Conservation (phyloP, 1,284 basidiomycete species). For the Vanrija pseudolonga region DNA sequence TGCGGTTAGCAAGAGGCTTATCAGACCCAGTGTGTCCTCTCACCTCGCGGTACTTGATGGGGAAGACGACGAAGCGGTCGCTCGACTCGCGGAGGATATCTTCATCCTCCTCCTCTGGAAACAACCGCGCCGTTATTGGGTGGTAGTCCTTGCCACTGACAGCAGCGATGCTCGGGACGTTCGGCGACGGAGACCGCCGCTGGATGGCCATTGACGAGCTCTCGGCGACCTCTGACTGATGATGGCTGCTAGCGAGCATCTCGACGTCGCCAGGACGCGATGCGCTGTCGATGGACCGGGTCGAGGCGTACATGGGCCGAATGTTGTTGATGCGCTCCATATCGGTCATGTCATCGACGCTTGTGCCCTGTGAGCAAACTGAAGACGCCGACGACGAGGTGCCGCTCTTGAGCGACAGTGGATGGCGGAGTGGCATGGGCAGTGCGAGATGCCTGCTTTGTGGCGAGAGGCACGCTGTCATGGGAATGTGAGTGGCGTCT, state of each 20-base stretch:
- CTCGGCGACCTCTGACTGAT: no score
- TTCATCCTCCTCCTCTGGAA: slow-evolving; percentile 58
- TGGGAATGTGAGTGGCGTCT: no score
- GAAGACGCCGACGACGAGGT: slow-evolving; percentile 18
- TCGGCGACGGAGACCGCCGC: no score
- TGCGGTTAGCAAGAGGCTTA: neutral
- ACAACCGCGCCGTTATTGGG: slow-evolving; percentile 3
- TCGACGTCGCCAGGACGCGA: no score
- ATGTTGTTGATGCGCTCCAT: slow-evolving; percentile 27
- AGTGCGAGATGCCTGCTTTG: no score
- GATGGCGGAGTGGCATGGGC: neutral
- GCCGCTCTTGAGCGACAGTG: neutral
- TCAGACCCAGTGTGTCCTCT: neutral
- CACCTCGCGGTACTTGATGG: slow-evolving; percentile 77
- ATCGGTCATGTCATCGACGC: slow-evolving; percentile 29
- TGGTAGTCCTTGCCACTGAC: slow-evolving; percentile 1
- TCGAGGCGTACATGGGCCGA: slow-evolving; percentile 27
- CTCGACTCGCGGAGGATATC: slow-evolving; percentile 69
- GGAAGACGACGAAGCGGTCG: slow-evolving; percentile 72
- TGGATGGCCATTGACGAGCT: neutral
- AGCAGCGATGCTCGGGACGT: neutral
- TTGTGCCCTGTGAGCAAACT: slow-evolving; percentile 27
- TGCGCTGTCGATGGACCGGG: slow-evolving; percentile 1
- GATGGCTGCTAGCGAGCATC: neutral
- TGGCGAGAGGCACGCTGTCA: no score